Base-by-base conservation (phyloP, 768 basidiomycete genomes). In the Lentinula lateritia region DNA sequence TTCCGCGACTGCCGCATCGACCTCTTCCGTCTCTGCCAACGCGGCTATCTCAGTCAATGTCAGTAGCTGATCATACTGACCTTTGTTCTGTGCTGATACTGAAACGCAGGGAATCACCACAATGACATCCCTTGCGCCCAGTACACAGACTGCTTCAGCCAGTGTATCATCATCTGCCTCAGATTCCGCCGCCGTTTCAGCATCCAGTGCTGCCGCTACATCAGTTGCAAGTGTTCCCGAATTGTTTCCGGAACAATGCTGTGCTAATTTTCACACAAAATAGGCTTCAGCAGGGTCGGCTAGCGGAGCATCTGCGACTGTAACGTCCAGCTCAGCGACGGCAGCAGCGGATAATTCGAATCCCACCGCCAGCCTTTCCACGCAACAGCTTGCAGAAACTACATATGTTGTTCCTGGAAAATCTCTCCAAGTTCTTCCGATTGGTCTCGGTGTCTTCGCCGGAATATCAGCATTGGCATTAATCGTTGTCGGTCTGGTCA, bases 401-500 rank as follows among this genome's bases (percentile, higher is more conserved):
- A 71, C 79, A 4, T 90, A 91, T 71, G 66, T 74, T 35, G 74
- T 92, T 41, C 92, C 92, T 10, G 92, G 92, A 20, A 89, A 84
- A 74, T 78, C 80, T 61, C 66, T 93, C 16, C 81, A 84, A 45
- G 92, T 93, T 4, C 78, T 93, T 38, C 92, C 92, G 0, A 86
- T 94, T 64, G 92, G 92, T 65, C 80, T 94, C 46, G 90, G 88
- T 56, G 82, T 95, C 9, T 93, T 90, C 69, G 90, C 88, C 50
- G 92, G 92, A 64, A 88, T 96, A 62, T 91, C 91, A 35, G 88
- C 88, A 7, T 88, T 95, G 66, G 89, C 89, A 16, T 71, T 96
- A 66, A 85, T 89, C 63, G 85, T 91, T 23, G 90, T 95, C 61
- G 88, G 83, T 55, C 76, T 93, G 71, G 92, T 95, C 65, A 93